Evolutionary conservation across 257 asterid species (phyloP).

Genomic region (Leptodermis oblonga): DNA sequence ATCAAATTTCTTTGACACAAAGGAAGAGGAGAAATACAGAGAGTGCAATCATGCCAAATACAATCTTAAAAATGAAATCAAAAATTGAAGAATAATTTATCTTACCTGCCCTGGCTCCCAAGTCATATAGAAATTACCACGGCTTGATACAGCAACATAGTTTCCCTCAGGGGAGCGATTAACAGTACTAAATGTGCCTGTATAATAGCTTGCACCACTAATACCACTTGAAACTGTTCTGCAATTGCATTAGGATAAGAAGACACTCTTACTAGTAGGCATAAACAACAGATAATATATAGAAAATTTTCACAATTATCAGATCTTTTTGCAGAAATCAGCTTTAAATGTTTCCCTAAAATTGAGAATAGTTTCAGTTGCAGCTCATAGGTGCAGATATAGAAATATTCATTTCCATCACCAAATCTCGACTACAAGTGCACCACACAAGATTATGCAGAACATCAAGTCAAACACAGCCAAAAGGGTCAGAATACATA

Average conservation of each 20-base stretch:
- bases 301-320: not conserved
- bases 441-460: not conserved
- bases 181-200: constrained; percentile 88
- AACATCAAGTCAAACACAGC: not conserved
- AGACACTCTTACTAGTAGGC: constrained; percentile 16
- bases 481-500: not conserved
- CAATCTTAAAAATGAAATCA: not conserved
- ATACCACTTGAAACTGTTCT: constrained; percentile 99
- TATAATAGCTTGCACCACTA: constrained; percentile 98
- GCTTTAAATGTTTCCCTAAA: not conserved
- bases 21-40: constrained; percentile 2
- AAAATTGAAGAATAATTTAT: constrained; percentile 16
- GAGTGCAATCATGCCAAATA: not conserved
- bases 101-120: constrained; percentile 99
- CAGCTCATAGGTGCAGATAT: too few relatives aligned
- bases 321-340: not conserved
- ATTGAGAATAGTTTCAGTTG: not conserved
- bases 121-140: constrained; percentile 96
- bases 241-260: constrained; percentile 47
- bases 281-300: constrained; percentile 14
- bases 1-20: not conserved
- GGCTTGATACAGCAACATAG: constrained; percentile 98
- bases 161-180: constrained; percentile 96
- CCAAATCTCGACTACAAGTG: not conserved
- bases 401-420: not conserved